Evolutionary conservation across 2,329 filamentous ascomycete species (phyloP), one percentile per base, ranked within the genome.

Genomic region (Botrytis elliptica): DNA sequence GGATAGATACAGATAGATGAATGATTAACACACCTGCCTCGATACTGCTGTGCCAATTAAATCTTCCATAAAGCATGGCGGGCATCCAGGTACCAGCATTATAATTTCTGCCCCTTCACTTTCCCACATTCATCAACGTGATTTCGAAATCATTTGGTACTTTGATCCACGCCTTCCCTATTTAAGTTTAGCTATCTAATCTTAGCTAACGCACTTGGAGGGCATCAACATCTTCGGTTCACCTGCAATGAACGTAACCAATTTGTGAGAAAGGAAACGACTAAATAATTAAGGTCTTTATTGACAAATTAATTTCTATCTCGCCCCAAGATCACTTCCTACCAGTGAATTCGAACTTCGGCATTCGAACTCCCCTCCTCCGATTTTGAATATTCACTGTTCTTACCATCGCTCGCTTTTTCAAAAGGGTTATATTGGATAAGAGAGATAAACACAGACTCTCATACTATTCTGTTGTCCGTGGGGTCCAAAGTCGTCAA

Each of bases 381-480:
- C 66, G 7, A 52, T 68, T 68, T 68, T 68, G 66, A 42, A 68
- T 57, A 68, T 33, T 42, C 49, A 57, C 42, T 68, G 66, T 68
- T 40, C 33, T 0, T 55, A 42, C 65, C n/a, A 6, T 55, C 65
- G 22, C 49, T 68, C n/a, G 46, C 22, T 20, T 52, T 55, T 33
- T 68, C 49, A 14, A 29, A 22, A 42, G 36, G 65, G 46, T 29
- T 57, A 42, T 38, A 57, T 68, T 57, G 66, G 49, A 68, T 68
- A 57, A 68, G 66, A n/a, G 63, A 64, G 62, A 57, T 68, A 68
- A 68, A 68, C 66, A 42, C 66, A 68, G 66, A 68, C 66, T 57
- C n/a, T 57, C n/a, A 29, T 29, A 57, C 52, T 29, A 57, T 57
- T 57, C 66, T 57, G 65, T 57, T 68, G 66, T 68, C 66, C 66